Conservation (phyloP, 768 basidiomycete genomes). For the Boletus bicolor region DNA sequence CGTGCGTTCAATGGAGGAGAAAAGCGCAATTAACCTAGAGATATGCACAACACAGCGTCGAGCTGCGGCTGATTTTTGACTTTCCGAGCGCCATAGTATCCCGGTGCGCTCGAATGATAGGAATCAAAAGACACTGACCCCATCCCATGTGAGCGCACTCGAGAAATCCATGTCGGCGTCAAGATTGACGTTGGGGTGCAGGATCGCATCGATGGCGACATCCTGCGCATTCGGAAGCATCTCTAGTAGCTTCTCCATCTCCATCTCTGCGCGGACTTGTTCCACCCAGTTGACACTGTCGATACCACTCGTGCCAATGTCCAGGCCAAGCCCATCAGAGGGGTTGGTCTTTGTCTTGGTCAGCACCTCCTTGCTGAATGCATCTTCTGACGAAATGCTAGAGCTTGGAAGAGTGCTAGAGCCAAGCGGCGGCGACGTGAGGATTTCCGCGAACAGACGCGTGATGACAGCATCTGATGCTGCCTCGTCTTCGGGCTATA, state of each 20-base stretch:
- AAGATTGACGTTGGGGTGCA: constrained; percentile 12
- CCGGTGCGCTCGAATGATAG: neutral
- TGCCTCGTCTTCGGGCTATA: constrained; percentile 49
- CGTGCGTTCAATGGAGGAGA: constrained; percentile 17
- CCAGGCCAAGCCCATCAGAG: constrained; percentile 15
- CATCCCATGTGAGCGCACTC: constrained; percentile 28
- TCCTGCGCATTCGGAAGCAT: constrained; percentile 41
- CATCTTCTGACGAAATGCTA: constrained; percentile 34
- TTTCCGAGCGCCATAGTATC: constrained; percentile 9
- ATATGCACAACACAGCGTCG: constrained; percentile 5
- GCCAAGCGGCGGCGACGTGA: constrained; percentile 33
- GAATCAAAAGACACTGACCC: constrained; percentile 27
- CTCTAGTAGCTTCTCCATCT: constrained; percentile 61
- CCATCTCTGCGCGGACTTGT: constrained; percentile 40
- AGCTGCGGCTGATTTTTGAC: constrained; percentile 16
- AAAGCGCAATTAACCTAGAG: constrained; percentile 7
- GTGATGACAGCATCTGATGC: constrained; percentile 38
- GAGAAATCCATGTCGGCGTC: constrained; percentile 31
- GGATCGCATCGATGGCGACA: constrained; percentile 24
- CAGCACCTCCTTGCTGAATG: constrained; percentile 24
- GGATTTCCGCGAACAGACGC: constrained; percentile 35
- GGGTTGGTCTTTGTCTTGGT: constrained; percentile 11
- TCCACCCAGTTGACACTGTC: constrained; percentile 27
- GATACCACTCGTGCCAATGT: constrained; percentile 17
- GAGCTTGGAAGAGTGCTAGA: constrained; percentile 30